phyloP scores from a whole-genome alignment of 805 yeast species.

The Monosporozyma unispora region DNA sequence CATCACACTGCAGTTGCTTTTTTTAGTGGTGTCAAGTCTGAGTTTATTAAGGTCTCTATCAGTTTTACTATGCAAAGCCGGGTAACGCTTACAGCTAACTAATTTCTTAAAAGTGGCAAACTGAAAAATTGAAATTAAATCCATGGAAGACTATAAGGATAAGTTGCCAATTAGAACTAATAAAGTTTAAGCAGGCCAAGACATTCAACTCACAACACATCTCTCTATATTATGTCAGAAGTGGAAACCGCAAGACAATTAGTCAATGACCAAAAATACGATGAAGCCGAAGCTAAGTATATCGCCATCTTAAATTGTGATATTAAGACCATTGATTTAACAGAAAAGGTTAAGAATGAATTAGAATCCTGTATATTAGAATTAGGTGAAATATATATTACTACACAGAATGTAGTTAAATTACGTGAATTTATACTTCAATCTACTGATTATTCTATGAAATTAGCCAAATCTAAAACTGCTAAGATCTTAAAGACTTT shows the following conservation, averaged over 20 bases:
- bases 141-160: not conserved
- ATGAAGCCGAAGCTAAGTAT: constrained; percentile 54
- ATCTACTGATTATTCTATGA: constrained; percentile 62
- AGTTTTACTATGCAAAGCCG: not conserved
- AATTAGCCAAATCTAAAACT: constrained; percentile 86
- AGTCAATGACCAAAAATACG: constrained; percentile 38
- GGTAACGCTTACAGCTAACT: not conserved
- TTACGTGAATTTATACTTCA: constrained; percentile 54
- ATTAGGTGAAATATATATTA: constrained; percentile 63
- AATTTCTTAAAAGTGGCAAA: not conserved
- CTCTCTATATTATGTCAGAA: constrained; percentile 13
- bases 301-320: constrained; percentile 37
- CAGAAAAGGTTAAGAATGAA: constrained; percentile 38
- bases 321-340: not conserved
- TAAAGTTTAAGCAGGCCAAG: not conserved
- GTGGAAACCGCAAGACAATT: constrained; percentile 58
- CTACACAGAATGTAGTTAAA: constrained; percentile 38
- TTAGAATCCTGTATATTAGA: constrained; percentile 67
- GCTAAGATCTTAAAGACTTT: constrained; percentile 80
- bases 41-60: too few relatives aligned
- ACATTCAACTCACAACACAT: not conserved
- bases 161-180: not conserved
- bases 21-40: too few relatives aligned
- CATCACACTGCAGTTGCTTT: too few relatives aligned
- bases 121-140: not conserved